Evolutionary conservation across 805 yeast genomes (phyloP).

Genomic region (Kodamaea laetipori): DNA sequence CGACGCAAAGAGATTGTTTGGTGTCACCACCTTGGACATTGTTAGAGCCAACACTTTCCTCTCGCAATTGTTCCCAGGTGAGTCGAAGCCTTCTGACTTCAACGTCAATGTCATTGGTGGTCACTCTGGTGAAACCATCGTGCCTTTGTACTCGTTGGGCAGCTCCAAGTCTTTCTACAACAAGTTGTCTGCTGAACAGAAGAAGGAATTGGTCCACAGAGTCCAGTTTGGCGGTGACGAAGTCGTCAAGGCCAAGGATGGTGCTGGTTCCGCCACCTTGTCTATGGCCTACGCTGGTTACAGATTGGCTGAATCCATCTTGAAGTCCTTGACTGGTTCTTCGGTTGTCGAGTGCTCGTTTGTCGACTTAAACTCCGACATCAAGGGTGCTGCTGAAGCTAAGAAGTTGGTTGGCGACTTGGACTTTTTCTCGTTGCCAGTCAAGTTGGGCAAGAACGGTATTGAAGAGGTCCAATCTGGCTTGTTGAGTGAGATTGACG

Average conservation of each 20-base stretch:
- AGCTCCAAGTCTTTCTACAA: constrained; percentile 34
- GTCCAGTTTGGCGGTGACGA: constrained; percentile 85
- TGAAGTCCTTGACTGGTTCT: constrained; percentile 32
- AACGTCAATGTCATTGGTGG: constrained; percentile 86
- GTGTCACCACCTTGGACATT: constrained; percentile 86
- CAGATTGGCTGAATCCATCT: constrained; percentile 63
- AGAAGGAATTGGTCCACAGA: constrained; percentile 42
- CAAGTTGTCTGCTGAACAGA: constrained; percentile 36
- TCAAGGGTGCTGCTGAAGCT: constrained; percentile 55
- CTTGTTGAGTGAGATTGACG: constrained; percentile 50
- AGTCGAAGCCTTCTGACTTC: constrained; percentile 51
- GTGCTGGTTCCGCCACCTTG: constrained; percentile 92
- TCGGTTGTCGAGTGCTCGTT: constrained; percentile 50
- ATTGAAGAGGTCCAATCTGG: constrained; percentile 56
- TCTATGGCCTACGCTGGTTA: constrained; percentile 96
- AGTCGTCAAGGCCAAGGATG: constrained; percentile 92
- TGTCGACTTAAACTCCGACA: constrained; percentile 50
- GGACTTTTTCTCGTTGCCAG: constrained; percentile 66
- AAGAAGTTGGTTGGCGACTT: constrained; percentile 44
- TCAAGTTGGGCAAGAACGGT: constrained; percentile 55
- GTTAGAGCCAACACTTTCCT: constrained; percentile 86
- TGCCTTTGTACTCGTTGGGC: constrained; percentile 69
- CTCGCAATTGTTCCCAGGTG: constrained; percentile 52
- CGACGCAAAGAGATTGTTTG: constrained; percentile 74
- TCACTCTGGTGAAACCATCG: constrained; percentile 93